Conservation (phyloP, 78 protist species). For the Guillardia theta region DNA sequence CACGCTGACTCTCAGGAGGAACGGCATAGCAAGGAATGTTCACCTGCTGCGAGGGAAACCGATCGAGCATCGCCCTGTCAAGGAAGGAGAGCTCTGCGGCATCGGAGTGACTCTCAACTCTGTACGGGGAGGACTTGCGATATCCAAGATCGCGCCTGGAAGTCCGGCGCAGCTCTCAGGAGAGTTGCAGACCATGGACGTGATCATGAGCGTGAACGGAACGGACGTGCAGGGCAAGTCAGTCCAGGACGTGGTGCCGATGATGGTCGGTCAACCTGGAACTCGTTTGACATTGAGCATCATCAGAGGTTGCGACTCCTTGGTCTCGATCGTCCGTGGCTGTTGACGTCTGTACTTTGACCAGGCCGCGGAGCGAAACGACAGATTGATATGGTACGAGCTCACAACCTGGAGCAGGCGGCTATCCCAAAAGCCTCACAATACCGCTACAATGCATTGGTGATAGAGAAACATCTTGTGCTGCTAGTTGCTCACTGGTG, state of each 20-base stretch:
- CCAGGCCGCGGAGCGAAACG: background rate
- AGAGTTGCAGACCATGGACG: background rate
- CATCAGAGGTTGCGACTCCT: background rate
- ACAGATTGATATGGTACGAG: background rate
- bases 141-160: background rate
- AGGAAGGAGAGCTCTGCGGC: slow-evolving; percentile 10
- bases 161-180: slow-evolving; percentile 9
- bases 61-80: background rate
- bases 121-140: background rate
- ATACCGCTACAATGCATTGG: background rate
- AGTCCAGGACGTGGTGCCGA: background rate
- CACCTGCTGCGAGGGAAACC: background rate
- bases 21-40: background rate
- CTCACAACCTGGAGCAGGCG: background rate
- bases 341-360: background rate
- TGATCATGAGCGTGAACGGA: background rate
- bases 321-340: background rate
- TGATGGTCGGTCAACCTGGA: background rate
- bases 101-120: background rate
- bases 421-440: background rate
- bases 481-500: too few species aligned
- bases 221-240: background rate
- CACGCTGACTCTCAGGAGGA: background rate
- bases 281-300: background rate
- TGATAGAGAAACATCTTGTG: too few species aligned